phyloP scores from a whole-genome alignment of 345 rosid genomes.

The Camelina hispida region DNA sequence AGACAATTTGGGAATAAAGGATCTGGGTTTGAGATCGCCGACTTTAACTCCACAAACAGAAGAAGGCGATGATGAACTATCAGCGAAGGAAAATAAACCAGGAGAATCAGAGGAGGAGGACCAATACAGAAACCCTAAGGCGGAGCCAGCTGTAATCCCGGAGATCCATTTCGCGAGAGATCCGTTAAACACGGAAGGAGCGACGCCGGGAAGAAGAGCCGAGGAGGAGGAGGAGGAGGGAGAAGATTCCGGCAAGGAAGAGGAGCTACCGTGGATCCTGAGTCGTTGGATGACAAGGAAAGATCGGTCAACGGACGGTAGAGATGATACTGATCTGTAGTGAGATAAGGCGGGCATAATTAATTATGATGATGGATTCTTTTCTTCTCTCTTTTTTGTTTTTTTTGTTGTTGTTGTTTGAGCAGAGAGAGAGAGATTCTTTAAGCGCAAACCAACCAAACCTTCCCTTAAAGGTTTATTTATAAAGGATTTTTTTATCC shows the following conservation, averaged over 20 bases:
- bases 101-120: slow-evolving; percentile 41
- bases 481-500: slow-evolving; percentile 7
- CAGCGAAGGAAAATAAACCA: slow-evolving; percentile 54
- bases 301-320: slow-evolving; percentile 47
- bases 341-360: slow-evolving; percentile 50
- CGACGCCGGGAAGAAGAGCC: slow-evolving; percentile 34
- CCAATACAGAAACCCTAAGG: slow-evolving; percentile 65
- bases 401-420: too few relatives aligned
- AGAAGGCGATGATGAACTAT: slow-evolving; percentile 47
- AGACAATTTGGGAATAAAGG: slow-evolving; percentile 59
- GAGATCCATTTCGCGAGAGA: slow-evolving; percentile 59
- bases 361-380: background rate
- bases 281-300: slow-evolving; percentile 51
- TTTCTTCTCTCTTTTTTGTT: background rate
- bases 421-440: slow-evolving; percentile 12
- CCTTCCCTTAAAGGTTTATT: slow-evolving; percentile 15
- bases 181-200: slow-evolving; percentile 8
- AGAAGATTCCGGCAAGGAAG: slow-evolving; percentile 45
- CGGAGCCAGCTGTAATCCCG: slow-evolving; percentile 59
- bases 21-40: slow-evolving; percentile 41
- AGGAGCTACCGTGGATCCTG: slow-evolving; percentile 51
- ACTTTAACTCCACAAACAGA: slow-evolving; percentile 39
- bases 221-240: slow-evolving; percentile 22
- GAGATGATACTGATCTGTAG: slow-evolving; percentile 51
- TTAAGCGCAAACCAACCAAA: background rate